Conservation (phyloP, 352 stramenopile species). For the Phytophthora capsici region DNA sequence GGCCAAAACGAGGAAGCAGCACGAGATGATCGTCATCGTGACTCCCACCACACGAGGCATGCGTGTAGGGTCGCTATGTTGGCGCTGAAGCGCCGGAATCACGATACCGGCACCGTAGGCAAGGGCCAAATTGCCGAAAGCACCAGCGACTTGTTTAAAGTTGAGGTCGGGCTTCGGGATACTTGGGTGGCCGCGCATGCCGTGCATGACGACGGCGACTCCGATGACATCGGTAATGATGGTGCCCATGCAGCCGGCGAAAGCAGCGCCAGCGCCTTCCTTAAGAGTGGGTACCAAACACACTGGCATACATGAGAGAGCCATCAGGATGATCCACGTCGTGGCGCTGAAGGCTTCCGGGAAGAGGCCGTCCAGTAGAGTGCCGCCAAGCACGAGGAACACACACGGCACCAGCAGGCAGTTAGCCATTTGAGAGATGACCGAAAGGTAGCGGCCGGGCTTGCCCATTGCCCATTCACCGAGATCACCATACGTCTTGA, state of each 20-base stretch:
- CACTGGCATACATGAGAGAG: conserved; percentile 38
- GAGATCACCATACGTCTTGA: conserved; percentile 50
- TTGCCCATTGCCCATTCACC: conserved; percentile 42
- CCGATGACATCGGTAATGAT: conserved; percentile 53
- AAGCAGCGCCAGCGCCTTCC: conserved; percentile 44
- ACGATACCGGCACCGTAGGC: conserved; percentile 58
- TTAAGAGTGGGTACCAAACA: conserved; percentile 60
- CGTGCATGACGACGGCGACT: conserved; percentile 42
- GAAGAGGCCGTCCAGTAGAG: conserved; percentile 33
- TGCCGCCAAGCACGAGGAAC: conserved; percentile 5
- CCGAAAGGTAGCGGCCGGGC: not conserved
- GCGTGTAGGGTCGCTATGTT: conserved; percentile 54
- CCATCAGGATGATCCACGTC: conserved; percentile 61
- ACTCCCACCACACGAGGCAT: conserved; percentile 58
- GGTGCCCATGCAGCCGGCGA: conserved; percentile 51
- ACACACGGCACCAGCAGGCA: conserved; percentile 43
- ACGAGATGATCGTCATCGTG: conserved; percentile 51
- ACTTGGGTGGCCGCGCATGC: conserved; percentile 47
- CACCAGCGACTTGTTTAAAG: conserved; percentile 51
- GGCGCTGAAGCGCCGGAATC: conserved; percentile 49
- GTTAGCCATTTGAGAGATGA: conserved; percentile 2
- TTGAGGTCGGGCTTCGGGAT: conserved; percentile 38
- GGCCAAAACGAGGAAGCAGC: conserved; percentile 49
- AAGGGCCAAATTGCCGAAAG: conserved; percentile 60
- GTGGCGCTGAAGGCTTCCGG: conserved; percentile 40